These are phyloP conservation scores for Phytopythium boreale DNA, from an alignment of 352 stramenopile genomes.

Conservation along the genomic window DNA sequence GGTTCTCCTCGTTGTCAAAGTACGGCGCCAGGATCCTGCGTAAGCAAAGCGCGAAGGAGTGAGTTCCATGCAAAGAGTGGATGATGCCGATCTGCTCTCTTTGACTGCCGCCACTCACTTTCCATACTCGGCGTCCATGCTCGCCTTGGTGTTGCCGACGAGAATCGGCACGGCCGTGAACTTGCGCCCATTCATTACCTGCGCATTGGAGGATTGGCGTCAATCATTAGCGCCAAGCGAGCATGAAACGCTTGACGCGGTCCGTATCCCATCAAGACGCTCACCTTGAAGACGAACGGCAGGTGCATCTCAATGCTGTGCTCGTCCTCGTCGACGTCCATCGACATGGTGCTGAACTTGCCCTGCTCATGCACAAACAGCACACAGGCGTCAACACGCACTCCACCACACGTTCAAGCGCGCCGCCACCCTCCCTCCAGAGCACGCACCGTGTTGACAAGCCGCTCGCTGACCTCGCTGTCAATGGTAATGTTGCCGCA, in stretches of 20 bases:
- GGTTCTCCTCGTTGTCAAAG: constrained; percentile 89
- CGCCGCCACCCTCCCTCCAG: not conserved
- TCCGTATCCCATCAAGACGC: not conserved
- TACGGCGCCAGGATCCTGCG: constrained; percentile 88
- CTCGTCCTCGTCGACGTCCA: constrained; percentile 93
- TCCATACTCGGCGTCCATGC: constrained; percentile 84
- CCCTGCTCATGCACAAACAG: constrained; percentile 22
- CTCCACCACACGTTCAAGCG: not conserved
- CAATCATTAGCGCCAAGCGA: too few relatives aligned
- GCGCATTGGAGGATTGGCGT: too few relatives aligned
- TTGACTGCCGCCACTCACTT: constrained; percentile 39
- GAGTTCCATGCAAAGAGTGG: not conserved
- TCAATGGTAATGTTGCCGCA: constrained; percentile 93
- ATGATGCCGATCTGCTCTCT: too few relatives aligned
- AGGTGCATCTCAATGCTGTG: constrained; percentile 98
- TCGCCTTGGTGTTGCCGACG: constrained; percentile 90
- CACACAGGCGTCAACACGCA: not conserved
- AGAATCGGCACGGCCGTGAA: constrained; percentile 94
- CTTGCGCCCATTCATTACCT: constrained; percentile 70
- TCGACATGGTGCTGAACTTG: constrained; percentile 76
- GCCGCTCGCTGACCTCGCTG: constrained; percentile 83
- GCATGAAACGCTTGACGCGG: too few relatives aligned
- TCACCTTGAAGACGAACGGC: constrained; percentile 91
- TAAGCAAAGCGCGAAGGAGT: not conserved
- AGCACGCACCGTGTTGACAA: constrained; percentile 70